Evolutionary conservation across 1,284 basidiomycete species (phyloP), one percentile per base, ranked within the genome.

Genomic region (Cutaneotrichosporon cavernicola): DNA sequence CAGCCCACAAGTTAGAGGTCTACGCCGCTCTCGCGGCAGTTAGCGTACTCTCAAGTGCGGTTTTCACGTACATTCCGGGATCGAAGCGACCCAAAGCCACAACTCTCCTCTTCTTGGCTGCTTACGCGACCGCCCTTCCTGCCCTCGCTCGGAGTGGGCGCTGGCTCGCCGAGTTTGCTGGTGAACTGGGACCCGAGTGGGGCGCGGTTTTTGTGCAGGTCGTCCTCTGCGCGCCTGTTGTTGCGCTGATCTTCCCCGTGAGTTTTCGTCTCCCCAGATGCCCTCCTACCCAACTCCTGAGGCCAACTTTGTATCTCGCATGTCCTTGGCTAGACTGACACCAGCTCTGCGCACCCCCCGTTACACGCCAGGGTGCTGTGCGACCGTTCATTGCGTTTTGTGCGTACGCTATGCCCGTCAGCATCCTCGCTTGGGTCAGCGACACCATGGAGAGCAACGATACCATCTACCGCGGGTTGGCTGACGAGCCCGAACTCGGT

Each of bases 71-170:
- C 38, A 30, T 30, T 22, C 22, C 21, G 7, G 22, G 1, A 4
- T 9, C 18, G 32, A 16, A 46, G 43, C 16, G 43, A 5, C 43
- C 43, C 16, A 46, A 46, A 18, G 43, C 18, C 43, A 7, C 43
- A 7, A 18, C 18, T 18, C 16, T 46, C 43, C 30, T 34, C 16
- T 14, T 22, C 47, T 51, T 50, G 9, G 34, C 43, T n/a, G 46
- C 46, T 4, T 50, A 49, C 32, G 47, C 47, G 8, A 3, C 32
- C 7, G 47, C 47, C n/a, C 3, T 32, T 18, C 46, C 58, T 18
- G 56, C 38, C 51, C 38, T 53, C 18, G 50, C 61, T 30, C 10
- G 38, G 30, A 52, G 34, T 30, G 57, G 56, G 13, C 61, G 61
- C 5, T 63, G 61, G 61, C 31, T 53, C 21, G 56, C 50, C 31